Base-by-base conservation (phyloP, 768 basidiomycete genomes). In the Candolleomyces eurysporus region DNA sequence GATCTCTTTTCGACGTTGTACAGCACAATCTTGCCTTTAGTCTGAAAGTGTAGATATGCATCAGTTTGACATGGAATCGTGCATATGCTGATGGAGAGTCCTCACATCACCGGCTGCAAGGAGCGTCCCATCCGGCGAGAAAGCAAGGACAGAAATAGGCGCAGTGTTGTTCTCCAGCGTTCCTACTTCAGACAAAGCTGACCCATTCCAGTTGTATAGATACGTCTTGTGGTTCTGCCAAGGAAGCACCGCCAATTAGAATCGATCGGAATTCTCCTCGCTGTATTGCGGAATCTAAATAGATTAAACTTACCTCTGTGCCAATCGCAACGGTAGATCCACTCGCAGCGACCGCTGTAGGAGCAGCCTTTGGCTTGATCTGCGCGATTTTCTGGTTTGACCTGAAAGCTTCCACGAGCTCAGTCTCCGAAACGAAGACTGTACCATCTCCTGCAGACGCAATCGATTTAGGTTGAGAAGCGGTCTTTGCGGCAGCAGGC, bases 31-130 rank as follows among this genome's bases (percentile, higher is more conserved):
- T 90, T 90, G 21, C 96, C 96, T 36, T 80, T 83, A 3, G 91
- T 87, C 93, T 96, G 64, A 19, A 30, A 43, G 7, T 58, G 36
- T 53, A 21, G 66, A 21, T 36, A 42, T 46, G 54, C 36, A 31
- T 45, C 7, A 45, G 26, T 40, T 52, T 26, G 50, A 59, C 21
- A 51, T 30, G 49, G 49, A 48, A 39, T 45, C 43, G 14, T 2
- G 3, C 3, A 46, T 5, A 17, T 17, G 3, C 1, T 46, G 5
- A 21, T 2, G 45, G 26, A n/a, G 30, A 16, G 11, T 45, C 21
- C 91, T 74, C 66, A 96, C 94, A 74, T 98, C 94, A 51, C 96
- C 96, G 6, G 88, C 82, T 57, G 90, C 93, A 11, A 98, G 79
- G 42, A 86, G 74, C 21, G 75, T 77, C 0, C 90, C 91, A 71